These are phyloP conservation scores for Suillus luteus DNA, from an alignment of 768 basidiomycete genomes.

Conservation along the genomic window DNA sequence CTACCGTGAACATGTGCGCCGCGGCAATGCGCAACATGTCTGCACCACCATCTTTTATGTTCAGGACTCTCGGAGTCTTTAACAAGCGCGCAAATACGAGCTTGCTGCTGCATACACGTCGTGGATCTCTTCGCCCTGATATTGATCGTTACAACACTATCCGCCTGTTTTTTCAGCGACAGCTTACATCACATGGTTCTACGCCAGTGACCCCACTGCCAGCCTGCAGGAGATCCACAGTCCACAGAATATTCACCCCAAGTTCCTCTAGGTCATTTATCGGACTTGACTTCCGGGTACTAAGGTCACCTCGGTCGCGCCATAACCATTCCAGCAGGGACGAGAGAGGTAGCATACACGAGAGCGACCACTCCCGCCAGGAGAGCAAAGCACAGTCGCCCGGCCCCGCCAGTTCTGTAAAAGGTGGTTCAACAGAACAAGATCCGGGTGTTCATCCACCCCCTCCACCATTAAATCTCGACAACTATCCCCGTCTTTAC, in stretches of 20 bases:
- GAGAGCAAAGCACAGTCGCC: constrained; percentile 13
- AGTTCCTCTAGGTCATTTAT: neutral
- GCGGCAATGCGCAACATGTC: constrained; percentile 15
- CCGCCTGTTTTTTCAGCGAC: constrained; percentile 54
- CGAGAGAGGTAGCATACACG: neutral
- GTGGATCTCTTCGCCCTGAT: constrained; percentile 28
- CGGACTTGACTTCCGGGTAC: neutral
- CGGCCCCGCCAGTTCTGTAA: constrained; percentile 5
- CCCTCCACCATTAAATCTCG: constrained; percentile 42
- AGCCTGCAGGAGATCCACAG: neutral
- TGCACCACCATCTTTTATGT: constrained; percentile 7
- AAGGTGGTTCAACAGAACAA: neutral
- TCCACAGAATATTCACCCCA: neutral
- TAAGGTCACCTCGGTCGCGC: constrained; percentile 10
- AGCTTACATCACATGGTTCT: constrained; percentile 22
- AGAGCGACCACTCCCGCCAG: constrained; percentile 2
- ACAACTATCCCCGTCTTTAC: constrained; percentile 82
- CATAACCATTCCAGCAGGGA: constrained; percentile 18
- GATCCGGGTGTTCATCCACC: constrained; percentile 11
- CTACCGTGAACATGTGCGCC: neutral
- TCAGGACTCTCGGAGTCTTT: constrained; percentile 11
- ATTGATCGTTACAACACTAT: constrained; percentile 63
- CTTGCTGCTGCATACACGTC: constrained; percentile 28
- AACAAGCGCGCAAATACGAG: constrained; percentile 8
- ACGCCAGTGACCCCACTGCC: constrained; percentile 1